Base-by-base conservation (phyloP, 345 rosid species). In the Syzygium aromaticum region DNA sequence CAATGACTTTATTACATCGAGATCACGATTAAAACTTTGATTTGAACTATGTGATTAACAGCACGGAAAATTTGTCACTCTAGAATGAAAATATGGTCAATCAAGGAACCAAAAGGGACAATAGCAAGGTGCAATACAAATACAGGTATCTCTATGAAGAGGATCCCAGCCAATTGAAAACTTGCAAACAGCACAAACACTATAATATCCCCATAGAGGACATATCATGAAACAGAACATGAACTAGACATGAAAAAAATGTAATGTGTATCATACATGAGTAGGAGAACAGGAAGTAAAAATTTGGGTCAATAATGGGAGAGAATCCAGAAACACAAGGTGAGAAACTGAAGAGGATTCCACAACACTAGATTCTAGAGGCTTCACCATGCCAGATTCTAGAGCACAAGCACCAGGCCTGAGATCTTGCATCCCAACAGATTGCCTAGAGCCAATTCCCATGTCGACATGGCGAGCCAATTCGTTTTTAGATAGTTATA, bases 401-500 rank as follows among this genome's bases (percentile, higher is more conserved):
- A 54, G 2, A 54, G 27, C 11, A 23, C 61, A 56, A 56, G 61
- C 61, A 1, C 56, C 1, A 3, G 0, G 61, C 3, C 27, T 9
- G 3, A 56, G 11, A 21, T 22, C 13, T 56, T 22, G 61, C 2
- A 56, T 56, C 61, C 0, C 0, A 0, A 56, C 0, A 0, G 61
- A 56, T 23, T 56, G n/a, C 61, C 61, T 56, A 22, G 5, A 56
- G 61, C 61, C 27, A 56, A 22, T 4, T 21, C 3, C 12, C 27
- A 56, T 10, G 0, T 57, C 1, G 63, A 23, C 10, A 4, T 4
- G 14, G 28, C 3, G 0, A 57, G n/a, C 0, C 2, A 28, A 57
- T 57, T 57, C n/a, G 0, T 23, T 57, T 23, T 57, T 3, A 57
- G 13, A 57, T 57, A 57, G n/a, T 57, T 3, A 57, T 25, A 57